Evolutionary conservation across 306 rosid species (phyloP).

Genomic region (Quercus rubra): DNA sequence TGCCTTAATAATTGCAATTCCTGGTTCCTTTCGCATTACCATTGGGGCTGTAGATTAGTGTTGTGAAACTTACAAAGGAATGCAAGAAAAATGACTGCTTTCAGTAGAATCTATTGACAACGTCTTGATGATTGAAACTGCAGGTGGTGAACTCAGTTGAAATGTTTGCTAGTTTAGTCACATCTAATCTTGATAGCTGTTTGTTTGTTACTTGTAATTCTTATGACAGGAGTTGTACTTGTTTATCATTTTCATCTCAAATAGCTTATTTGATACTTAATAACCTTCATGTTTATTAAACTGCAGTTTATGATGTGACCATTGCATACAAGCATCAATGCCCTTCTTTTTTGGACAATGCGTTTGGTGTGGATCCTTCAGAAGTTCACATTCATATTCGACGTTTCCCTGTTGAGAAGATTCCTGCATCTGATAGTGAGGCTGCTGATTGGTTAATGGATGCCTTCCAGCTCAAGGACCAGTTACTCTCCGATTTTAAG

Average conservation of each 20-base stretch:
- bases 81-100: neutral
- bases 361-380: slow-evolving; percentile 84
- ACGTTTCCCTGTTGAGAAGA: slow-evolving; percentile 55
- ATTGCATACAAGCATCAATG: slow-evolving; percentile 78
- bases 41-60: neutral
- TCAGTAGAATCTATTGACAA: neutral
- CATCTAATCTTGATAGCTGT: neutral
- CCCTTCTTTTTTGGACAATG: slow-evolving; percentile 89
- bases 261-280: slow-evolving; percentile 9
- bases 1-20: neutral
- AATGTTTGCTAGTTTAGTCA: neutral
- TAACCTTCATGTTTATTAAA: slow-evolving; percentile 8
- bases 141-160: neutral
- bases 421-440: slow-evolving; percentile 56
- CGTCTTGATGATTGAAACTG: neutral
- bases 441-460: slow-evolving; percentile 70
- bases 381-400: slow-evolving; percentile 85
- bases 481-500: slow-evolving; percentile 55
- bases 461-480: slow-evolving; percentile 50
- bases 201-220: neutral
- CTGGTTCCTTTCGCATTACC: neutral
- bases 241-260: neutral
- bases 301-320: slow-evolving; percentile 81
- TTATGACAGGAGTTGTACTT: neutral
- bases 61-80: neutral